These are phyloP conservation scores for Lasiodiplodia gonubiensis DNA, from an alignment of 2,329 filamentous ascomycete species.

Conservation along the genomic window DNA sequence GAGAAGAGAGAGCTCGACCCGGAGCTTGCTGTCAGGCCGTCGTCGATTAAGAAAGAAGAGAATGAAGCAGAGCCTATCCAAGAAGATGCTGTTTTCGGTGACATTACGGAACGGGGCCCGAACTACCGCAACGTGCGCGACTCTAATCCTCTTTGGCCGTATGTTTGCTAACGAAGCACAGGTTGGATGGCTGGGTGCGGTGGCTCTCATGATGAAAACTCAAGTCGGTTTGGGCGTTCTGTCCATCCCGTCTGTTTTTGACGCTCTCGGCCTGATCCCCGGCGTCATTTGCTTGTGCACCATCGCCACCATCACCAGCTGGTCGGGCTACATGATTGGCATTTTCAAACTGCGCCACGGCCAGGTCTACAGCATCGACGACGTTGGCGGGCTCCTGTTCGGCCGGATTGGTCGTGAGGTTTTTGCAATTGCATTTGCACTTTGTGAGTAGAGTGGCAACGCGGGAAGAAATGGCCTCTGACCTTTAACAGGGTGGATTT, in stretches of 20 bases:
- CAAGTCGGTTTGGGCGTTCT: conserved; percentile 51
- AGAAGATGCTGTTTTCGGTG: conserved; percentile 15
- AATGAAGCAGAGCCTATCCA: not conserved
- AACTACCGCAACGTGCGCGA: conserved; percentile 8
- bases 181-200: conserved; percentile 39
- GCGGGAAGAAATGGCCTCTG: not conserved
- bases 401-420: conserved; percentile 59
- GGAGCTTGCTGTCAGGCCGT: not conserved
- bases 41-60: not conserved
- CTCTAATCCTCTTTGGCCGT: not conserved
- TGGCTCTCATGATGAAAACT: conserved; percentile 41
- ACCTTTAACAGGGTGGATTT: conserved; percentile 6
- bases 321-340: conserved; percentile 57
- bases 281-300: conserved; percentile 53
- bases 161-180: conserved; percentile 15
- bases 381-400: conserved; percentile 61
- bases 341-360: conserved; percentile 61
- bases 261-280: conserved; percentile 55
- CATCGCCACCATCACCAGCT: conserved; percentile 54
- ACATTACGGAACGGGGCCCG: conserved; percentile 4
- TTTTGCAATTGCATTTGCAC: conserved; percentile 40
- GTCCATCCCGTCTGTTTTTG: conserved; percentile 55
- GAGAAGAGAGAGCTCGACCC: not conserved
- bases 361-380: conserved; percentile 63
- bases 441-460: conserved; percentile 40